Percentiles rank a stretch among this genome's conserved stretches.
phyloP scores from a whole-genome alignment of 805 yeast genomes.

The Lipomyces lipofer region DNA sequence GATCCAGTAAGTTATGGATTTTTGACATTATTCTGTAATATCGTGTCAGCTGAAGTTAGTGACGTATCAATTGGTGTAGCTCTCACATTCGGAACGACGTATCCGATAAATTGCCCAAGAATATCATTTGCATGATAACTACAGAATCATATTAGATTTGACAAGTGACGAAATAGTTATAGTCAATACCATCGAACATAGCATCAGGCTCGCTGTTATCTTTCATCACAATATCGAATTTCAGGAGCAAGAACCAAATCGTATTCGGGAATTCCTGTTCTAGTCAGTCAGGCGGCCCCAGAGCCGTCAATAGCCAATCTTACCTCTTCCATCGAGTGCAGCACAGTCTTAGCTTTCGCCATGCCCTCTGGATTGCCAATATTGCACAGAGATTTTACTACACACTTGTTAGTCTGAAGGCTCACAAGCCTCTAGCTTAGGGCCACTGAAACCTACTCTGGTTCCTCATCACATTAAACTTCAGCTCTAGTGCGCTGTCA shows the following conservation, averaged over 20 bases:
- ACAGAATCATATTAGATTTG: not conserved
- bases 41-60: not conserved
- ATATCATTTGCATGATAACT: slow-evolving; percentile 26
- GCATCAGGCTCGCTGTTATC: slow-evolving; percentile 10
- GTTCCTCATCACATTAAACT: slow-evolving; percentile 14
- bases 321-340: slow-evolving; percentile 18
- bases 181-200: slow-evolving; percentile 9
- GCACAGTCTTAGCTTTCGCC: slow-evolving; percentile 10
- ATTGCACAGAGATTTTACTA: slow-evolving; percentile 8
- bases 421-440: no score
- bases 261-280: slow-evolving; percentile 13
- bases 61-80: not conserved
- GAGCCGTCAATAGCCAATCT: not conserved
- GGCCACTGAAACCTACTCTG: not conserved
- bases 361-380: not conserved
- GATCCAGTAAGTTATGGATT: slow-evolving; percentile 3
- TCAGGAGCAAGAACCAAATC: slow-evolving; percentile 15
- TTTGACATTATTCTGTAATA: slow-evolving; percentile 7
- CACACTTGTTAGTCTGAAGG: not conserved
- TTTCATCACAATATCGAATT: slow-evolving; percentile 10
- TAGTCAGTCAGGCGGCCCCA: not conserved
- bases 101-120: slow-evolving; percentile 10
- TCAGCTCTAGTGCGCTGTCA: slow-evolving; percentile 8
- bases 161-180: not conserved
- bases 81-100: slow-evolving; percentile 12